Evolutionary conservation across 1,284 basidiomycete genomes (phyloP), one percentile per base, ranked within the genome.

Genomic region (Cryptococcus sp.): DNA sequence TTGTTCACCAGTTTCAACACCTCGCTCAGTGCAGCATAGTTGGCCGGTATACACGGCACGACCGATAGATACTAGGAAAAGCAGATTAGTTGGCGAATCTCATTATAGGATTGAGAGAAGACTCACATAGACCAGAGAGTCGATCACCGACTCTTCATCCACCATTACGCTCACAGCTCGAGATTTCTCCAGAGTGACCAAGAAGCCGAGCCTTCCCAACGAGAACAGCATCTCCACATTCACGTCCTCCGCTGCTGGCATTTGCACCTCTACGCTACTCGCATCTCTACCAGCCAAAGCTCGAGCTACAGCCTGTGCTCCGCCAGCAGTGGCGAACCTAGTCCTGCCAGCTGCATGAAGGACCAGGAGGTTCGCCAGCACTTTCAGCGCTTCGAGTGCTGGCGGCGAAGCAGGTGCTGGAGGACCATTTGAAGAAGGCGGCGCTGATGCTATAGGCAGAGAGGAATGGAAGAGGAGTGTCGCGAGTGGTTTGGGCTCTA

Each of bases 1-100:
- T 76, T 77, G 49, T 72, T 71, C 0, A 68, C 60, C 42, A 77
- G 52, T 64, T 79, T 79, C 48, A 78, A 66, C 22, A 78, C 58
- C 61, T 79, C 78, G 20, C 63, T 56, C 16, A 78, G 50, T 13
- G 70, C 70, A 30, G 63, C 60, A 47, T 66, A 70, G 54, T 71
- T 64, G 2, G 59, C 25, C 6, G 60, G 66, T 5, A 62, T 23
- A 0, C 66, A 62, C 1, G 55, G 45, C 16, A 65, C 38, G 10
- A 30, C 40, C 19, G 53, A 48, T 15, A 73, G 50, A 27, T 67
- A 59, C 68, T 75, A 35, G 47, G 23, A 8, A 23, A 38, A 27
- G 19, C 25, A 40, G 27, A 16, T 25, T 25, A 47, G 25, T 22
- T 16, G 38, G 39, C 19, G 15, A 19, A 41, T 27, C 8, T 11